Evolutionary conservation across 768 basidiomycete species (phyloP).

Genomic region (Asterophora lycoperdoides): DNA sequence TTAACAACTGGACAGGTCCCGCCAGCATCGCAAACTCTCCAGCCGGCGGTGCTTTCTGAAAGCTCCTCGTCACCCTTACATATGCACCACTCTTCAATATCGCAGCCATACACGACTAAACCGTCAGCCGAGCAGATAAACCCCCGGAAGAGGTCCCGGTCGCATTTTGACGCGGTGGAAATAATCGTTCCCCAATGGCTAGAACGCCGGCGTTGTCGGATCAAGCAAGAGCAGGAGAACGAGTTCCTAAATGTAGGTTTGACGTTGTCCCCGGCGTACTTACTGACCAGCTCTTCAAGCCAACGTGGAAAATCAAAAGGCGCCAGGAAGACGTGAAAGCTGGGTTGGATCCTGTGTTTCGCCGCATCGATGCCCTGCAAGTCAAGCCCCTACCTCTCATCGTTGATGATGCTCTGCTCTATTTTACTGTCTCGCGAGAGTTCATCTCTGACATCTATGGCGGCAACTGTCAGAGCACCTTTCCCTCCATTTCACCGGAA

Average conservation of each 20-base stretch:
- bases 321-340: constrained; percentile 1
- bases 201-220: neutral
- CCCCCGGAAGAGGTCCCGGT: neutral
- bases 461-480: constrained; percentile 15
- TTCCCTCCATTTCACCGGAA: constrained; percentile 9
- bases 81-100: neutral
- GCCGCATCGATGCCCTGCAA: constrained; percentile 8
- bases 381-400: constrained; percentile 4
- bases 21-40: neutral
- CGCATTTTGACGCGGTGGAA: constrained; percentile 1
- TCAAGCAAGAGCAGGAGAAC: constrained; percentile 1
- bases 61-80: neutral
- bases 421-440: constrained; percentile 1
- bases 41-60: neutral
- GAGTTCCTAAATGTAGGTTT: constrained; percentile 7
- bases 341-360: constrained; percentile 5
- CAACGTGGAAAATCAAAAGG: constrained; percentile 6
- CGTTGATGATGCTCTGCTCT: neutral
- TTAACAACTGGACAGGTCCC: neutral
- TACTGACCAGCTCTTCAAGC: constrained; percentile 1
- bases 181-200: constrained; percentile 1
- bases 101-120: no score
- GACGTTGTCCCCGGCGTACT: neutral
- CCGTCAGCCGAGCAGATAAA: neutral
- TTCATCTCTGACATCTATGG: constrained; percentile 24